A percentile compares a stretch with the other conserved stretches of the same genome.
Evolutionary conservation across 129 eudicot species (phyloP).

Genomic region (Flaveria robusta): DNA sequence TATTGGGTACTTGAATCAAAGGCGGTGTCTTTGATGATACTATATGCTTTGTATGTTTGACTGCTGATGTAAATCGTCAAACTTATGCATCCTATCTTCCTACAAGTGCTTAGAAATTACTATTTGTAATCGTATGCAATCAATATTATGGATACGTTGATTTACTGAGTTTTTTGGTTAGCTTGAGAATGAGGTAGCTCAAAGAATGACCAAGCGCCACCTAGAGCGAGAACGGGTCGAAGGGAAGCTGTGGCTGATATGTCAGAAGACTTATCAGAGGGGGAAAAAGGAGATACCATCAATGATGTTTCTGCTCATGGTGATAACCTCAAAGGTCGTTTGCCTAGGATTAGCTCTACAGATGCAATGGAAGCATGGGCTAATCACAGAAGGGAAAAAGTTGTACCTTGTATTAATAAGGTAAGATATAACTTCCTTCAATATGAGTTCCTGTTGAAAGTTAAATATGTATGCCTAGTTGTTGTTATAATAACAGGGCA

Average conservation of each 20-base stretch:
- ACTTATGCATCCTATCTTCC: background rate
- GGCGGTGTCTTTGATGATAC: background rate
- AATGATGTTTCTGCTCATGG: constrained; percentile 74
- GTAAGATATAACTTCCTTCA: constrained; percentile 35
- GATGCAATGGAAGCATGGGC: constrained; percentile 92
- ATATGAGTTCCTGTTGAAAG: background rate
- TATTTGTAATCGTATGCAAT: background rate
- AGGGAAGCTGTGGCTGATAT: constrained; percentile 98
- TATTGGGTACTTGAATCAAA: background rate
- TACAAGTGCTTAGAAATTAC: constrained; percentile 7
- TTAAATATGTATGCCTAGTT: background rate
- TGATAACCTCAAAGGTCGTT: constrained; percentile 70
- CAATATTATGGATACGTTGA: background rate
- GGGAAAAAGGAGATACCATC: constrained; percentile 75
- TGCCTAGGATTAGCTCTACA: constrained; percentile 85
- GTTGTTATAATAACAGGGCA: background rate
- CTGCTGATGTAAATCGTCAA: background rate
- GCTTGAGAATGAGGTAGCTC: constrained; percentile 93
- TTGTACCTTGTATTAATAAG: constrained; percentile 79
- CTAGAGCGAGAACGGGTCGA: constrained; percentile 90
- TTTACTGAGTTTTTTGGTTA: constrained; percentile 29
- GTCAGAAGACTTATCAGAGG: constrained; percentile 98
- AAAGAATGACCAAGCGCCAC: constrained; percentile 74
- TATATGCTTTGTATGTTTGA: background rate
- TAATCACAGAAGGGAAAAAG: constrained; percentile 88